Percentiles rank a stretch among this genome's conserved stretches.
Evolutionary conservation across 441 rosid species (phyloP).

Genomic region (Aleurites moluccanus): DNA sequence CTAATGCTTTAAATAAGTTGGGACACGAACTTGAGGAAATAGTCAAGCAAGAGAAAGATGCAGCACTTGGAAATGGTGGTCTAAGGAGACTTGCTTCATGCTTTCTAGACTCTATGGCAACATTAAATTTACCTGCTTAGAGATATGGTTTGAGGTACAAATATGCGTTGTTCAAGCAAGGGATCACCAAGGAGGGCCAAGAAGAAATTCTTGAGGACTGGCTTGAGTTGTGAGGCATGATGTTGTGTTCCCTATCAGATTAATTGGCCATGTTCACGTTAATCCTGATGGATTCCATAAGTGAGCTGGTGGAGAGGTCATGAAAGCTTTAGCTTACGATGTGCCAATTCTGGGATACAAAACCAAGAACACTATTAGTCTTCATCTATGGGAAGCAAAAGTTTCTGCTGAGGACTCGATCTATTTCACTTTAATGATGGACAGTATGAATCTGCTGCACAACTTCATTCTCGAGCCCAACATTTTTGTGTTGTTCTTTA

Average conservation of each 20-base stretch:
- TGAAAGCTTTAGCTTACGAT: constrained; percentile 97
- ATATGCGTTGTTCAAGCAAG: constrained; percentile 92
- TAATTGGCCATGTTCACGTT: constrained; percentile 75
- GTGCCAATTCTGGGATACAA: constrained; percentile 97
- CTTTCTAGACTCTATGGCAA: constrained; percentile 97
- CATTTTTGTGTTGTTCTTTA: no score
- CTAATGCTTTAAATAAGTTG: constrained; percentile 68
- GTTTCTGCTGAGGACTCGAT: constrained; percentile 70
- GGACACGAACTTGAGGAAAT: constrained; percentile 88
- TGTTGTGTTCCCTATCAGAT: constrained; percentile 80
- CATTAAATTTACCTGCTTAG: constrained; percentile 96
- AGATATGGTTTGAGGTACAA: constrained; percentile 96
- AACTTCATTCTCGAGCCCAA: constrained; percentile 81
- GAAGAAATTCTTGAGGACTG: constrained; percentile 97
- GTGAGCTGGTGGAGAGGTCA: constrained; percentile 92
- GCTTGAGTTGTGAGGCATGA: constrained; percentile 99
- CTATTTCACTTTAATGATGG: constrained; percentile 95
- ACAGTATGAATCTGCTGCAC: constrained; percentile 90
- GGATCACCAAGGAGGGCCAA: constrained; percentile 82
- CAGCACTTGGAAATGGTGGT: constrained; percentile 99
- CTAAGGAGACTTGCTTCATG: constrained; percentile 98
- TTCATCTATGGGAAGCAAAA: constrained; percentile 99
- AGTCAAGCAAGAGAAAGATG: constrained; percentile 96
- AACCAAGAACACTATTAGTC: constrained; percentile 96
- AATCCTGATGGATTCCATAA: constrained; percentile 87